phyloP scores from a whole-genome alignment of 257 asterid genomes.

The Leptodermis oblonga region DNA sequence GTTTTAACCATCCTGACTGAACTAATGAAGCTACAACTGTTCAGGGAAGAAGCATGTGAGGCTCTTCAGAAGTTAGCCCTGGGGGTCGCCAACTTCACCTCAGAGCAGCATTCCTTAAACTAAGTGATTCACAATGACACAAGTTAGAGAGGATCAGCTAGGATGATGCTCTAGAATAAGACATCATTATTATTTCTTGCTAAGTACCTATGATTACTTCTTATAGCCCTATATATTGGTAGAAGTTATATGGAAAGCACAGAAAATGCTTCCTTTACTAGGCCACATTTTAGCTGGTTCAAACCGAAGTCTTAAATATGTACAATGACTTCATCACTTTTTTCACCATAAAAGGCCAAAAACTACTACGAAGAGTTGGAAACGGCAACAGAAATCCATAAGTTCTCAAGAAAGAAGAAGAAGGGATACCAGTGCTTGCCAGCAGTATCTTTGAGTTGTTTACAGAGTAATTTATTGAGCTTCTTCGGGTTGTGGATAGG shows the following conservation, averaged over 20 bases:
- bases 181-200: background rate
- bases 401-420: background rate
- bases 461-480: too few species aligned
- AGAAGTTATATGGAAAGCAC: too few species aligned
- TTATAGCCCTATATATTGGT: background rate
- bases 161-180: too few species aligned
- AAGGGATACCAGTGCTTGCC: slow-evolving; percentile 69
- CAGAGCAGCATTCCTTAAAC: background rate
- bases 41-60: too few species aligned
- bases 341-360: background rate
- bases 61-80: too few species aligned
- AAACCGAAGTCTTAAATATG: background rate
- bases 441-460: slow-evolving; percentile 76
- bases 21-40: too few species aligned
- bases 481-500: slow-evolving; percentile 58
- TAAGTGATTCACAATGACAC: background rate
- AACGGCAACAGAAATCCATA: background rate
- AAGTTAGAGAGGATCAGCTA: background rate
- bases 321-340: background rate
- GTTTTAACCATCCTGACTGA: too few species aligned
- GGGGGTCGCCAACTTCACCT: background rate
- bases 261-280: too few species aligned
- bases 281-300: too few species aligned
- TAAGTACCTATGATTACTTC: background rate
- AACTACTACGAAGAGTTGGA: background rate